Conservation (phyloP, 108 stramenopile species). For the Epithemia pelagica region DNA sequence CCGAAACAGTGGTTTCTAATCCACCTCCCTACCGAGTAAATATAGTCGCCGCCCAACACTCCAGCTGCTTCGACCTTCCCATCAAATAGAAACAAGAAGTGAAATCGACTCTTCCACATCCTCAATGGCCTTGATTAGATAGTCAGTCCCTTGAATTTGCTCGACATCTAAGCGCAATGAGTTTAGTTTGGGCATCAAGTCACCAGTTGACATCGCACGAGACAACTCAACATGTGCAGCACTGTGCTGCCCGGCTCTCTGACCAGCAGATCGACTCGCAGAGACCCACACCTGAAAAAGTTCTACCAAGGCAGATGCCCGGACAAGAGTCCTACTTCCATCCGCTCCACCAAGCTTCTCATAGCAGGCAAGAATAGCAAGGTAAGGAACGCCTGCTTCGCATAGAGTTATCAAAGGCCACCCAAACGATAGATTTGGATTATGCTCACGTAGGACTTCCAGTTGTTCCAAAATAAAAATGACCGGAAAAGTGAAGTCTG, state of each 20-base stretch:
- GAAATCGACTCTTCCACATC: background rate
- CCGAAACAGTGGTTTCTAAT: no score
- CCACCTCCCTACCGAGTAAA: no score
- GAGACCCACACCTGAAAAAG: background rate
- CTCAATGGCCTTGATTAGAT: background rate
- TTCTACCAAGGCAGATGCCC: background rate
- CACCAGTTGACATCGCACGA: background rate
- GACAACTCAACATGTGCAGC: slow-evolving; percentile 5
- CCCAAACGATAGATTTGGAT: slow-evolving; percentile 14
- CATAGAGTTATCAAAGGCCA: slow-evolving; percentile 63
- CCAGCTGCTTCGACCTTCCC: background rate
- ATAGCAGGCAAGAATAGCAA: slow-evolving; percentile 36
- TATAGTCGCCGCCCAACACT: no score
- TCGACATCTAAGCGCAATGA: background rate
- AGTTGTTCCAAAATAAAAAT: slow-evolving; percentile 45
- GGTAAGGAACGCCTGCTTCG: slow-evolving; percentile 55
- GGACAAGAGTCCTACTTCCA: background rate
- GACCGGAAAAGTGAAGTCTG: slow-evolving; percentile 63
- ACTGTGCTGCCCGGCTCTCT: background rate
- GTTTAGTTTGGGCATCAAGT: slow-evolving; percentile 4
- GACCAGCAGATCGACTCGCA: background rate
- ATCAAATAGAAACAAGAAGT: background rate
- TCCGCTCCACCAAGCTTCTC: slow-evolving; percentile 24
- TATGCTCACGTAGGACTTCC: slow-evolving; percentile 39
- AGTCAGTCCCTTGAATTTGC: background rate